Conservation (phyloP, 257 asterid genomes). For the Capsicum rhomboideum region DNA sequence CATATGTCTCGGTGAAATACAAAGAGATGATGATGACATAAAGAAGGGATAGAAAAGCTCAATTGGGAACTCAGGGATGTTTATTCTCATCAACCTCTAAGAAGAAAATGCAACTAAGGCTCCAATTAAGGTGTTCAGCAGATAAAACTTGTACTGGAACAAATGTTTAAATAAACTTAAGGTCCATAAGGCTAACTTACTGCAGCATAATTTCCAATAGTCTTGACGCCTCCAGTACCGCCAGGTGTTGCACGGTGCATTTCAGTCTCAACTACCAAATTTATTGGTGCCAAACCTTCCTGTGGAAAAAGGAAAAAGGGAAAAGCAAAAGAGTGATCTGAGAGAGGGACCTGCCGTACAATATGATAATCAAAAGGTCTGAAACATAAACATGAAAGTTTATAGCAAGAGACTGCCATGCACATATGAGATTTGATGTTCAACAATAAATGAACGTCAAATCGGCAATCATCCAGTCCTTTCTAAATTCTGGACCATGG, state of each 20-base stretch:
- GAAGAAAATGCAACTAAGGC: neutral
- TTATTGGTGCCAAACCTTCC: constrained; percentile 98
- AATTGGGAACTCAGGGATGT: neutral
- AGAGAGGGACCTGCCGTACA: neutral
- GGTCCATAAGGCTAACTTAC: constrained; percentile 31
- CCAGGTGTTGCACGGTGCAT: constrained; percentile 98
- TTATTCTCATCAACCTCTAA: neutral
- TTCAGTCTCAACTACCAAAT: constrained; percentile 85
- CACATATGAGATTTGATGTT: neutral
- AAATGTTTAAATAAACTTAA: neutral
- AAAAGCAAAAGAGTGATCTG: neutral
- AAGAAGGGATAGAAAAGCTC: neutral
- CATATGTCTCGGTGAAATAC: neutral
- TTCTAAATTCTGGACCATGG: neutral
- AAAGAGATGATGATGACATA: neutral
- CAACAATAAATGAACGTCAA: too few species aligned
- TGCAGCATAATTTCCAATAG: constrained; percentile 94
- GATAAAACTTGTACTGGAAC: neutral
- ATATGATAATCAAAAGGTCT: neutral
- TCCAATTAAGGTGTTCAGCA: neutral
- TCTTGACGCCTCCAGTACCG: constrained; percentile 96
- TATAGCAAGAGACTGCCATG: neutral
- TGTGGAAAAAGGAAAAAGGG: constrained; percentile 18
- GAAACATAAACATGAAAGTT: neutral
- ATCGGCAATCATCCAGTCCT: neutral